Conservation (phyloP, 257 asterid genomes). For the Cruciata laevipes region DNA sequence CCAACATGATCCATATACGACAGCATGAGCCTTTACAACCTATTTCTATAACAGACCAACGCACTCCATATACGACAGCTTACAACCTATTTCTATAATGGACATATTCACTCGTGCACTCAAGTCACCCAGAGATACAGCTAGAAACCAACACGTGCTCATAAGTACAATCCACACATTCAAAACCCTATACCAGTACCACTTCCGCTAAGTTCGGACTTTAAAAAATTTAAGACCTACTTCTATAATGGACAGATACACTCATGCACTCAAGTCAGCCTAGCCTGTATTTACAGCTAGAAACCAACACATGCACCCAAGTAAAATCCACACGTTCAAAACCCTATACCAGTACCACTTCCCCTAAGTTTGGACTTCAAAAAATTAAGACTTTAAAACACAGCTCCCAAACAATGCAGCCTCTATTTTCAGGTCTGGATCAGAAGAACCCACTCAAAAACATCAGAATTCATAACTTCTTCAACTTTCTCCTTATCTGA, state of each 20-base stretch:
- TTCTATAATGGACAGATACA: too few species aligned
- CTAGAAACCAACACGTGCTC: neutral
- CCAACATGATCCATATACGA: neutral
- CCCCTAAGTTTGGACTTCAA: neutral
- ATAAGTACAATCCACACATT: neutral
- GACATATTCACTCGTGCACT: neutral
- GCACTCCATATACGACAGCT: neutral
- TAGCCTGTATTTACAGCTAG: neutral
- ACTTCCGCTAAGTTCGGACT: neutral
- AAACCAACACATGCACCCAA: neutral
- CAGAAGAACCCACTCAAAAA: neutral
- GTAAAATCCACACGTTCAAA: neutral
- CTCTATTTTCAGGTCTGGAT: neutral
- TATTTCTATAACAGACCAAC: neutral
- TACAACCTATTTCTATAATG: neutral
- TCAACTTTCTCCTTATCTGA: neutral
- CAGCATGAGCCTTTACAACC: neutral
- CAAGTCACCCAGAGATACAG: neutral
- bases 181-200: neutral
- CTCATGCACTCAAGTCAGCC: neutral
- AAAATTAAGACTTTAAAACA: neutral
- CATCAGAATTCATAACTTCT: neutral
- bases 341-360: neutral
- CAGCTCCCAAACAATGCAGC: constrained; percentile 1
- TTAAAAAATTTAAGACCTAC: neutral